Percentiles rank a stretch among this genome's conserved stretches.
These are phyloP conservation scores for Beauveria scarabaeidicola DNA, from an alignment of 2,329 filamentous ascomycete species.

Conservation along the genomic window DNA sequence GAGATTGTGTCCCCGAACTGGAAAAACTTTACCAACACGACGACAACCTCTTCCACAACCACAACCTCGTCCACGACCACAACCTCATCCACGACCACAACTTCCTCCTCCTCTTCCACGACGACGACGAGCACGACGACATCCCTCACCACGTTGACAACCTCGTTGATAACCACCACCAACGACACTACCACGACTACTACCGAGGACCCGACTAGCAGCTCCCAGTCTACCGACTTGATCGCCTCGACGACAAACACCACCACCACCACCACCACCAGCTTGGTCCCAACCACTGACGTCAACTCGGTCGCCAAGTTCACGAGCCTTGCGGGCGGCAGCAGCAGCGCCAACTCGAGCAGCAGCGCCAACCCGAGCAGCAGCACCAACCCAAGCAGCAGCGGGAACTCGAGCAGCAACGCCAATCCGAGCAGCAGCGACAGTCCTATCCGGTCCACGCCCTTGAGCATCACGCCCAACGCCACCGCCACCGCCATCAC, in stretches of 20 bases:
- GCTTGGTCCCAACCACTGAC: not conserved
- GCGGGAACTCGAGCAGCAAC: too few species aligned
- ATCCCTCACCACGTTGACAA: not conserved
- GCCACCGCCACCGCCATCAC: not conserved
- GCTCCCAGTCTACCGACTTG: not conserved
- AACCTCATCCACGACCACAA: not conserved
- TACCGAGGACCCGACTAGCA: not conserved
- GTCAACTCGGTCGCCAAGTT: not conserved
- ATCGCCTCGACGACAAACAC: not conserved
- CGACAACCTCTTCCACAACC: not conserved
- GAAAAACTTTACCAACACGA: constrained; percentile 5
- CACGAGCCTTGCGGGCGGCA: not conserved
- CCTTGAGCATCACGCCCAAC: not conserved
- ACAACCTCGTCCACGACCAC: not conserved
- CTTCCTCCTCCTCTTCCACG: not conserved
- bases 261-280: not conserved
- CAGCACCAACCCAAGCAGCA: not conserved
- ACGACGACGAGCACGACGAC: not conserved
- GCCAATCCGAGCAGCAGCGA: too few species aligned
- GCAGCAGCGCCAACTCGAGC: not conserved
- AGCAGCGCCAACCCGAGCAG: not conserved
- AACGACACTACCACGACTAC: not conserved
- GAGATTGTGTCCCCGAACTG: not conserved
- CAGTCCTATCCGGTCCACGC: not conserved
- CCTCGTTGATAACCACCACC: not conserved